Conservation (phyloP, 192 early-diverging fungal species). For the Rhizophlyctis rosea region DNA sequence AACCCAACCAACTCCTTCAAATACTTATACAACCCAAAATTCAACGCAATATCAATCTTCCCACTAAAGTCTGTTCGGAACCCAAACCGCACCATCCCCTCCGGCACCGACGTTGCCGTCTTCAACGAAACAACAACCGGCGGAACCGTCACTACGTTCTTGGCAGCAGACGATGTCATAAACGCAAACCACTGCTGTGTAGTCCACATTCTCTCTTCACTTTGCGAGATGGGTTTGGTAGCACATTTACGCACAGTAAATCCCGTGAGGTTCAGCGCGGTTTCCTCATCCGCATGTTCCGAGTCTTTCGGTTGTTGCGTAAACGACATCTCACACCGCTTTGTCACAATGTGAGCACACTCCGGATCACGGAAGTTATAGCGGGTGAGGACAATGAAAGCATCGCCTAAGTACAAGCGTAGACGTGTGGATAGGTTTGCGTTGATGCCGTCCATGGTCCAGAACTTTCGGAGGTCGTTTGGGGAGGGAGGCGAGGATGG, state of each 20-base stretch:
- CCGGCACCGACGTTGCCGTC: constrained; percentile 9
- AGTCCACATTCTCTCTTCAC: constrained; percentile 48
- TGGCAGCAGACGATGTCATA: constrained; percentile 35
- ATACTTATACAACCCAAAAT: constrained; percentile 50
- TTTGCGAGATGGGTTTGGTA: constrained; percentile 37
- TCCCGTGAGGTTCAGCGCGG: constrained; percentile 20
- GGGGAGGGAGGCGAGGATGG: too few relatives aligned
- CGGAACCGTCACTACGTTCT: constrained; percentile 42
- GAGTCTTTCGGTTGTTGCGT: neutral
- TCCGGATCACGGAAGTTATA: constrained; percentile 50
- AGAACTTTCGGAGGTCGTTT: neutral
- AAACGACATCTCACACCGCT: constrained; percentile 13
- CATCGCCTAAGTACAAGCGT: constrained; percentile 20
- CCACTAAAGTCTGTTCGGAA: constrained; percentile 43
- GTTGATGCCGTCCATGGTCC: constrained; percentile 3
- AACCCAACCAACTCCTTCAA: constrained; percentile 37
- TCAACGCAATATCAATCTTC: constrained; percentile 49
- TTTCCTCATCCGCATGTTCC: constrained; percentile 15
- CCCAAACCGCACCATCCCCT: constrained; percentile 30
- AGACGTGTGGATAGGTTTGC: constrained; percentile 8
- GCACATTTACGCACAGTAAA: constrained; percentile 38
- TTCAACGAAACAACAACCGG: constrained; percentile 12
- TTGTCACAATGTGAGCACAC: constrained; percentile 37
- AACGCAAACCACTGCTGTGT: constrained; percentile 44
- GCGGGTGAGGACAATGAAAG: constrained; percentile 33